phyloP scores from a whole-genome alignment of 179 eudicot species.

The Patellifolia procumbens region DNA sequence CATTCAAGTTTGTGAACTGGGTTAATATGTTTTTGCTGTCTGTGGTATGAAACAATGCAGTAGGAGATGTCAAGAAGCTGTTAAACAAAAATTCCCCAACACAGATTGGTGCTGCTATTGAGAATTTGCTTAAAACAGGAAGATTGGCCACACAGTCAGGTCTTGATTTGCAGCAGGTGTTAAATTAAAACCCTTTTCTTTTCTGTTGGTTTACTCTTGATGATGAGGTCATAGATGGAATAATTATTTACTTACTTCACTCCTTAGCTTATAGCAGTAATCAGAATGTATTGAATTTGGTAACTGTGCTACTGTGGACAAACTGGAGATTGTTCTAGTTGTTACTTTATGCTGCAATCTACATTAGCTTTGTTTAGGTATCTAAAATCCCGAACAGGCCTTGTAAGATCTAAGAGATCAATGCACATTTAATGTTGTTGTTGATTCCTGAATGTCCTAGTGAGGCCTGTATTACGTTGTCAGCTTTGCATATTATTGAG shows the following conservation, averaged over 20 bases:
- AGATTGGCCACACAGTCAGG: slow-evolving; percentile 61
- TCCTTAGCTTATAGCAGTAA: background rate
- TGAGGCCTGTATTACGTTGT: no score
- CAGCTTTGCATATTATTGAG: no score
- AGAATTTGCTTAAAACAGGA: slow-evolving; percentile 87
- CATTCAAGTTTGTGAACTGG: background rate
- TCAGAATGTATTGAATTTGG: background rate
- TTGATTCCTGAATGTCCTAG: no score
- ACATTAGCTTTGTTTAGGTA: background rate
- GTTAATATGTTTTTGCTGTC: background rate
- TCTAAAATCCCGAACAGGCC: background rate
- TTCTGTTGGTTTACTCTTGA: background rate
- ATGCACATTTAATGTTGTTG: no score
- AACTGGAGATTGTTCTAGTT: background rate
- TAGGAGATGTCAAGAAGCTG: slow-evolving; percentile 57
- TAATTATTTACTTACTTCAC: background rate
- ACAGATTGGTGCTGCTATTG: slow-evolving; percentile 62
- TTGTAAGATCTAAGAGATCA: background rate
- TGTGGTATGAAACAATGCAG: slow-evolving; percentile 43
- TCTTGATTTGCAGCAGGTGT: slow-evolving; percentile 89
- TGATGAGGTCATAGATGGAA: background rate
- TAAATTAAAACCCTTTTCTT: background rate
- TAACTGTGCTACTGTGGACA: background rate
- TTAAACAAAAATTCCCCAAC: slow-evolving; percentile 56
- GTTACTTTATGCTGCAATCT: background rate